Evolutionary conservation across 768 basidiomycete genomes (phyloP).

Genomic region (Ramaria sp.): DNA sequence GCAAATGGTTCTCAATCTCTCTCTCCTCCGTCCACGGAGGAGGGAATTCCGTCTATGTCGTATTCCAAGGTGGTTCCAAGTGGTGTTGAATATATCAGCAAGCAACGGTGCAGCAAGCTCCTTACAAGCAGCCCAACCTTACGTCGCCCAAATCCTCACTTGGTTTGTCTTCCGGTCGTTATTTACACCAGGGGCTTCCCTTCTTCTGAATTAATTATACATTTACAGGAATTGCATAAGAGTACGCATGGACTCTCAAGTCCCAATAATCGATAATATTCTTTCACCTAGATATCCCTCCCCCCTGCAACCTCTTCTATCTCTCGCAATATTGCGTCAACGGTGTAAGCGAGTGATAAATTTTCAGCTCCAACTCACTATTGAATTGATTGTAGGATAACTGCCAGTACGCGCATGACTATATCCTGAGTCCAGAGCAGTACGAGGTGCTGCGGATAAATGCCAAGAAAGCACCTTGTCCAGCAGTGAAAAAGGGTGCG

Average conservation of each 20-base stretch:
- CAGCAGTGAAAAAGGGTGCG: constrained; percentile 68
- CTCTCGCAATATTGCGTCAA: constrained; percentile 67
- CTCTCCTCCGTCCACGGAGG: constrained; percentile 24
- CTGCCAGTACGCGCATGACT: constrained; percentile 83
- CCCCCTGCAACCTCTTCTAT: constrained; percentile 80
- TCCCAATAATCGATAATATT: constrained; percentile 11
- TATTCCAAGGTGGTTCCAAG: constrained; percentile 35
- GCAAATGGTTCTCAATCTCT: constrained; percentile 20
- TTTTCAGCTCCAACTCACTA: background rate
- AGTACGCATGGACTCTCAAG: constrained; percentile 31
- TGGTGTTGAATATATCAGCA: constrained; percentile 27
- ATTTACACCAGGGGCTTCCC: background rate
- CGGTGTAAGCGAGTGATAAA: constrained; percentile 29
- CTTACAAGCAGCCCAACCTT: no score
- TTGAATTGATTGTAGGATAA: constrained; percentile 22
- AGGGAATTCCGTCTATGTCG: constrained; percentile 13
- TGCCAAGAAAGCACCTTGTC: constrained; percentile 81
- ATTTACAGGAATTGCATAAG: constrained; percentile 58
- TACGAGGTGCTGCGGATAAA: constrained; percentile 55
- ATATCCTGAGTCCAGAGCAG: constrained; percentile 59
- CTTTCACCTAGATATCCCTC: constrained; percentile 50
- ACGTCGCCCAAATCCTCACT: constrained; percentile 35
- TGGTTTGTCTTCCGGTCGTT: constrained; percentile 30
- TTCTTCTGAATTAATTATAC: no score
- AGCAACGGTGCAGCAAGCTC: no score